phyloP scores from a whole-genome alignment of 257 asterid species.

The Solanum tarijense region DNA sequence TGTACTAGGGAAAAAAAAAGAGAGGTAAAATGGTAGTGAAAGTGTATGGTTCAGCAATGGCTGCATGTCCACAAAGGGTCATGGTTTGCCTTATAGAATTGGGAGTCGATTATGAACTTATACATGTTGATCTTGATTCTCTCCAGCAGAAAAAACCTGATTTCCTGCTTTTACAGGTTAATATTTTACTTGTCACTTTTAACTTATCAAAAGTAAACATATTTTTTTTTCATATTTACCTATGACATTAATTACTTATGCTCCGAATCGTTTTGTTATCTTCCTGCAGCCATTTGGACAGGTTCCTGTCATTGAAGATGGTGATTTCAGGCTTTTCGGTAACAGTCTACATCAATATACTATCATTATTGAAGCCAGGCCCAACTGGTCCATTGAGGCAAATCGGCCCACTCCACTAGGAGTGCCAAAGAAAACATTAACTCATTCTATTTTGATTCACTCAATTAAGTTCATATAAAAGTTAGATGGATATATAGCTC shows the following conservation, averaged over 20 bases:
- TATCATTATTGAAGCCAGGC: neutral
- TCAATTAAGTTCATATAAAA: neutral
- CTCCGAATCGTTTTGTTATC: neutral
- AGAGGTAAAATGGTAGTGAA: conserved; percentile 45
- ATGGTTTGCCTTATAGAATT: conserved; percentile 50
- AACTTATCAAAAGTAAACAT: neutral
- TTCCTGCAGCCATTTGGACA: conserved; percentile 82
- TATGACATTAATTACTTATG: no score
- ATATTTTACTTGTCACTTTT: neutral
- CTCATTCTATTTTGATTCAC: neutral
- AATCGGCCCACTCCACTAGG: neutral
- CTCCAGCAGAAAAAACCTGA: conserved; percentile 51
- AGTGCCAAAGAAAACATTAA: neutral
- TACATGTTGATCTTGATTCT: conserved; percentile 39
- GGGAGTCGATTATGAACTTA: conserved; percentile 46
- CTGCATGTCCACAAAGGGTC: conserved; percentile 77
- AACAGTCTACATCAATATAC: neutral
- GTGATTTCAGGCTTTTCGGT: conserved; percentile 82
- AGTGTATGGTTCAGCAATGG: conserved; percentile 53
- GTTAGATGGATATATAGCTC: neutral
- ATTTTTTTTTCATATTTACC: neutral
- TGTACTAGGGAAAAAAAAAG: neutral
- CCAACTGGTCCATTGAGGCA: neutral
- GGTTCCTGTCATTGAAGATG: conserved; percentile 76
- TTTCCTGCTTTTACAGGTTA: conserved; percentile 46